Evolutionary conservation across 352 stramenopile genomes (phyloP).

Genomic region (Phytophthora europaea): DNA sequence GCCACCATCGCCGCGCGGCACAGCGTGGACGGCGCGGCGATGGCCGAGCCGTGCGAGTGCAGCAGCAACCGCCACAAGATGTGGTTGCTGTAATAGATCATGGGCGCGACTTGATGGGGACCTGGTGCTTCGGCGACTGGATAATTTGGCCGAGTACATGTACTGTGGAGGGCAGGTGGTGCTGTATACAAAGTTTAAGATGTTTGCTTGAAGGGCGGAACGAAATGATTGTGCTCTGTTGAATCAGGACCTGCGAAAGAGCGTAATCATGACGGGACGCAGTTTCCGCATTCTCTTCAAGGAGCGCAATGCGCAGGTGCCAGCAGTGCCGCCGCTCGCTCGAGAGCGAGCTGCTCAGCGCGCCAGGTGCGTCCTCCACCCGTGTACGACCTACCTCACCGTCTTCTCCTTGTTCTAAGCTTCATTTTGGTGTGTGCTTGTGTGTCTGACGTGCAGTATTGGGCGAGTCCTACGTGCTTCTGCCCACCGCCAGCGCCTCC

Average conservation of each 20-base stretch:
- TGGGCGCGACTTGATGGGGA: conserved; percentile 5
- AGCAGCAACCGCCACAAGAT: conserved; percentile 48
- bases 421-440: conserved; percentile 14
- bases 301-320: conserved; percentile 38
- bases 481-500: conserved; percentile 71
- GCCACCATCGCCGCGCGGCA: conserved; percentile 33
- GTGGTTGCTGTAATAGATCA: conserved; percentile 67
- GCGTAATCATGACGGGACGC: conserved; percentile 22
- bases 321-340: conserved; percentile 48
- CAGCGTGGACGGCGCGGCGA: conserved; percentile 39
- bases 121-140: conserved; percentile 9
- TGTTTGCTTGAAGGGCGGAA: conserved; percentile 8
- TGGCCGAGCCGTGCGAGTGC: conserved; percentile 44
- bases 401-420: background rate
- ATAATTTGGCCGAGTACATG: conserved; percentile 2
- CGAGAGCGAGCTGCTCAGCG: conserved; percentile 46
- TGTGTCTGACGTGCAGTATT: conserved; percentile 36
- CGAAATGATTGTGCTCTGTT: conserved; percentile 23
- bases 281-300: conserved; percentile 31
- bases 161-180: background rate
- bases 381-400: background rate
- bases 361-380: conserved; percentile 36
- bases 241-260: conserved; percentile 26
- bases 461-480: conserved; percentile 81
- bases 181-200: background rate